Conservation (phyloP, 2,329 filamentous ascomycete genomes). For the Paecilomyces dactylethromorphus region DNA sequence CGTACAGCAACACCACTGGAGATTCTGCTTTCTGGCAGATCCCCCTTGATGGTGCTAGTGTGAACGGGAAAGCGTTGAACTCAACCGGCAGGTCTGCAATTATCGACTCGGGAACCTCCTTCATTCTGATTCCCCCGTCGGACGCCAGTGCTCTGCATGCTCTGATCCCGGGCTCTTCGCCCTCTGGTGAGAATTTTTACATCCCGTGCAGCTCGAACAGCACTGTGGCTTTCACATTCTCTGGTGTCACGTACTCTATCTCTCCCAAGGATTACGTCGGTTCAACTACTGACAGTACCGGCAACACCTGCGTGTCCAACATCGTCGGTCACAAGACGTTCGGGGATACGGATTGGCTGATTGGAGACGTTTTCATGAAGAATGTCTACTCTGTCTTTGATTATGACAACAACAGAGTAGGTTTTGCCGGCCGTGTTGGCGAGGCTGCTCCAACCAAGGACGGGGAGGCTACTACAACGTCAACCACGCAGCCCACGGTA, state of each 20-base stretch:
- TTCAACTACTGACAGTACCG: conserved; percentile 14
- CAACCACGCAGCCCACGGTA: background rate
- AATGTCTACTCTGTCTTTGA: conserved; percentile 88
- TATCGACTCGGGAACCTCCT: conserved; percentile 79
- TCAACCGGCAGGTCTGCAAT: conserved; percentile 55
- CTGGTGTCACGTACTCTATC: conserved; percentile 59
- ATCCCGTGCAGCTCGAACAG: conserved; percentile 65
- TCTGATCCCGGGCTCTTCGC: conserved; percentile 56
- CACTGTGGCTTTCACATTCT: conserved; percentile 60
- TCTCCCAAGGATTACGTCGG: conserved; percentile 65
- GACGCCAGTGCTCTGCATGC: conserved; percentile 64
- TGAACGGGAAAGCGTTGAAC: conserved; percentile 54
- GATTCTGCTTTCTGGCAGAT: conserved; percentile 65
- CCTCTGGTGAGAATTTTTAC: conserved; percentile 56
- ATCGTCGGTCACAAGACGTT: conserved; percentile 68
- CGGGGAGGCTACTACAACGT: background rate
- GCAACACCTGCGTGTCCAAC: conserved; percentile 54
- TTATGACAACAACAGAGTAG: conserved; percentile 48
- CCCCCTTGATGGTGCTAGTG: conserved; percentile 57
- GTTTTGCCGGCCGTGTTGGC: conserved; percentile 20
- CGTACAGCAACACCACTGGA: conserved; percentile 53
- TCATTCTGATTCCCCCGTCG: conserved; percentile 62
- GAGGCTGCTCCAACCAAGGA: background rate
- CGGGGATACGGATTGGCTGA: conserved; percentile 59
- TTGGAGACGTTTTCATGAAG: conserved; percentile 81